Percentiles rank a stretch among this genome's conserved stretches.
Evolutionary conservation across 495 filamentous ascomycete species (phyloP).

Genomic region (Talaromyces ruber): DNA sequence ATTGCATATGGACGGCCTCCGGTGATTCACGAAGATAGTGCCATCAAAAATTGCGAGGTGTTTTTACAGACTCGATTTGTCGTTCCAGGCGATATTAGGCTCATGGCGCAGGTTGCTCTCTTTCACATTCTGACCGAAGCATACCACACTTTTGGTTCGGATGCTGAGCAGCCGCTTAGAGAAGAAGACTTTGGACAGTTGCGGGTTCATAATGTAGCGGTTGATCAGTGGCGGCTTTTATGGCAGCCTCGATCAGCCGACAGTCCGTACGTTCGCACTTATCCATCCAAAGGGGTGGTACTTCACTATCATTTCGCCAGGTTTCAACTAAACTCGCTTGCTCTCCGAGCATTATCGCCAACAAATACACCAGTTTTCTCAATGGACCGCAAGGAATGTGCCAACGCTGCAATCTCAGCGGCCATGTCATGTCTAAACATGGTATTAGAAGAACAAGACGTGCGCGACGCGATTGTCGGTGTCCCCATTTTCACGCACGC

Average conservation of each 20-base stretch:
- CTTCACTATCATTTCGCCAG: slow-evolving; percentile 56
- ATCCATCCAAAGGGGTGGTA: slow-evolving; percentile 50
- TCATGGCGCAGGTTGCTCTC: slow-evolving; percentile 47
- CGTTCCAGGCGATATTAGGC: slow-evolving; percentile 42
- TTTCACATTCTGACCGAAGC: slow-evolving; percentile 50
- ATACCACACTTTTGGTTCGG: slow-evolving; percentile 49
- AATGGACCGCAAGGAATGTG: slow-evolving; percentile 44
- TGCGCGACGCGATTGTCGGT: slow-evolving; percentile 50
- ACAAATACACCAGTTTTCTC: slow-evolving; percentile 43
- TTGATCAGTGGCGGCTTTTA: slow-evolving; percentile 49
- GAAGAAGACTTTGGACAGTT: slow-evolving; percentile 46
- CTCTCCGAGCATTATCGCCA: slow-evolving; percentile 43
- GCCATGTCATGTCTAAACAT: slow-evolving; percentile 48
- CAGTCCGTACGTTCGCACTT: slow-evolving; percentile 45
- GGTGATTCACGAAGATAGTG: slow-evolving; percentile 44
- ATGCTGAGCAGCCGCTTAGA: slow-evolving; percentile 42
- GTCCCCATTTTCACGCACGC: slow-evolving; percentile 52
- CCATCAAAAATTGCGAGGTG: slow-evolving; percentile 42
- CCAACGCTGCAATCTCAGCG: slow-evolving; percentile 47
- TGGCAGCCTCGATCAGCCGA: slow-evolving; percentile 47
- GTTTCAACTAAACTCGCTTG: slow-evolving; percentile 51
- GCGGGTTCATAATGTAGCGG: slow-evolving; percentile 42
- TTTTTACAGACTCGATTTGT: slow-evolving; percentile 40
- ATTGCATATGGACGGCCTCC: slow-evolving; percentile 47
- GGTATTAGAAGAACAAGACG: slow-evolving; percentile 46